Conservation (phyloP, 2,329 filamentous ascomycete species). For the Colletotrichum melonis region DNA sequence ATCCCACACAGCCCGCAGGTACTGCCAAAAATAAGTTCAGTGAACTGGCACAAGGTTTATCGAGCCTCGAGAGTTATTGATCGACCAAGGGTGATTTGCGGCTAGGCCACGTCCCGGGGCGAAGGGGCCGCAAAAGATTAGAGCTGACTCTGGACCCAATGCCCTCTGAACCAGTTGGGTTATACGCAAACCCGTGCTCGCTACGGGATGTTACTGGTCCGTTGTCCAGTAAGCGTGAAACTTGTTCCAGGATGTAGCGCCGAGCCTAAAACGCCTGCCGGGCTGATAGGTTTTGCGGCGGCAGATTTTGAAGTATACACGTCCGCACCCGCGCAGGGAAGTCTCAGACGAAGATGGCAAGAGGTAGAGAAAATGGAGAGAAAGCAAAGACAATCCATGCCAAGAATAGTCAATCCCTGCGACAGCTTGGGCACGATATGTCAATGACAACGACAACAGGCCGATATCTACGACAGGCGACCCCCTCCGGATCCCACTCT, state of each 20-base stretch:
- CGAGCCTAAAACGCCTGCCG: constrained; percentile 1
- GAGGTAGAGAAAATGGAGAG: too few species aligned
- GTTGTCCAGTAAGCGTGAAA: constrained; percentile 18
- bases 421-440: too few species aligned
- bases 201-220: not conserved
- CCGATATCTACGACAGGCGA: not conserved
- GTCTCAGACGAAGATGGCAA: too few species aligned
- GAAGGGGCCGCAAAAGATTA: not conserved
- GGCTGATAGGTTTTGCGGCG: too few species aligned
- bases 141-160: not conserved
- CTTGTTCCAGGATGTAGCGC: not conserved
- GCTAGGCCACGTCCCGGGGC: too few species aligned
- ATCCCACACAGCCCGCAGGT: not conserved
- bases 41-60: not conserved
- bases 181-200: constrained; percentile 2
- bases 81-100: too few species aligned
- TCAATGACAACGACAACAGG: not conserved
- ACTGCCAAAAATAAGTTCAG: constrained; percentile 8
- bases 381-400: too few species aligned
- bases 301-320: too few species aligned
- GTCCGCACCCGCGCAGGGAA: too few species aligned
- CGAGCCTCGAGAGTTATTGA: too few species aligned
- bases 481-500: too few species aligned
- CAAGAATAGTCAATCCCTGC: not conserved
- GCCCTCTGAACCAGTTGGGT: not conserved